Conservation (phyloP, 2,329 filamentous ascomycete genomes). For the Emmonsiellopsis sp. region DNA sequence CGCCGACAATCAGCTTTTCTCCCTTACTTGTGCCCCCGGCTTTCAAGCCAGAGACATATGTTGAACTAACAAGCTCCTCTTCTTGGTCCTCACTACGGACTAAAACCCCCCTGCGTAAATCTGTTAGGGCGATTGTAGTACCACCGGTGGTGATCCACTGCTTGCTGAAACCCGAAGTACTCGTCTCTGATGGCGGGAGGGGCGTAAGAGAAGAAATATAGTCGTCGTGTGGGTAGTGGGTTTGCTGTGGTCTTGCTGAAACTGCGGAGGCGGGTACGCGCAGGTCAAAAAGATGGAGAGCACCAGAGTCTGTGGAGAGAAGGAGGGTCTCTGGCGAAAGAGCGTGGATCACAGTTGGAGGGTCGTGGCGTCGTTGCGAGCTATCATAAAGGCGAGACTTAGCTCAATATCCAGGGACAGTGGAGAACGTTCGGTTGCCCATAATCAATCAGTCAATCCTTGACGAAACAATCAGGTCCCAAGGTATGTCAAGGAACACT, state of each 20-base stretch:
- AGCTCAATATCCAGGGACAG: neutral
- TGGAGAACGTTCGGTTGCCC: too few species aligned
- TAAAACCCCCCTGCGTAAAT: conserved; percentile 75
- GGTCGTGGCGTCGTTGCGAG: conserved; percentile 42
- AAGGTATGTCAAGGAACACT: neutral
- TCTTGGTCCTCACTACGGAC: conserved; percentile 90
- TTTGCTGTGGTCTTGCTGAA: conserved; percentile 60
- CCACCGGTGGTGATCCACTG: conserved; percentile 93
- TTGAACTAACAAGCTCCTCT: conserved; percentile 76
- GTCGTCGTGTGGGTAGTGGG: conserved; percentile 80
- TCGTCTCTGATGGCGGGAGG: conserved; percentile 67
- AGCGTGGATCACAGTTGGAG: conserved; percentile 70
- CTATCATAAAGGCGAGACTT: neutral
- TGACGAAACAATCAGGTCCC: neutral
- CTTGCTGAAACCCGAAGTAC: conserved; percentile 81
- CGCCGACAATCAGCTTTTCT: conserved; percentile 65
- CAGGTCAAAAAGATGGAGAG: conserved; percentile 79
- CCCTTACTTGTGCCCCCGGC: conserved; percentile 59
- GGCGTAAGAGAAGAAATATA: conserved; percentile 84
- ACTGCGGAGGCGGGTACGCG: conserved; percentile 50
- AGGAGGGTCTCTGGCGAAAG: conserved; percentile 83
- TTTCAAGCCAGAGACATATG: conserved; percentile 67
- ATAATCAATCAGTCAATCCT: neutral
- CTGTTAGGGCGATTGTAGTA: conserved; percentile 81
- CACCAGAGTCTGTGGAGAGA: conserved; percentile 81